Conservation (phyloP, 805 yeast genomes). For the Sungouiella blattae region DNA sequence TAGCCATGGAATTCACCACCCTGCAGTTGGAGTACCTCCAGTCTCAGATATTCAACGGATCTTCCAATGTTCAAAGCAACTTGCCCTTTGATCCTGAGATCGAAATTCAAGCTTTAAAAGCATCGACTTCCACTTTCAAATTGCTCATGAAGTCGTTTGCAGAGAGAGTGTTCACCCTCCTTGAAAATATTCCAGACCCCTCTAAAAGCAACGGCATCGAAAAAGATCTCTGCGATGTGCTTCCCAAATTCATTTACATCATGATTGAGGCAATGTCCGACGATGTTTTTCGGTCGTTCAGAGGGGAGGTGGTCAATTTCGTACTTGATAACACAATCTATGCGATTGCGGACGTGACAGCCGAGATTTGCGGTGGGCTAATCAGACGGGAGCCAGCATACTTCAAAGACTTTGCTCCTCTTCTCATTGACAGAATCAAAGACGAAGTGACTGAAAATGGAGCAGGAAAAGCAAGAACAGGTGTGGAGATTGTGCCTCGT, state of each 20-base stretch:
- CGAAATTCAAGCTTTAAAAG: conserved; percentile 57
- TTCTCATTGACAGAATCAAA: conserved; percentile 50
- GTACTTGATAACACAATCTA: conserved; percentile 57
- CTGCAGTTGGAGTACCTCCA: conserved; percentile 59
- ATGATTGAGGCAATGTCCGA: conserved; percentile 58
- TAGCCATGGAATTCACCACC: conserved; percentile 55
- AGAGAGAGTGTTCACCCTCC: conserved; percentile 55
- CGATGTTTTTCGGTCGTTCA: conserved; percentile 45
- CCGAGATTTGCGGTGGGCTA: conserved; percentile 69
- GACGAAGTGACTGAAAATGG: conserved; percentile 71
- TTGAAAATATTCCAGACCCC: conserved; percentile 68
- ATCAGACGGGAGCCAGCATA: conserved; percentile 58
- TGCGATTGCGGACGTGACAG: conserved; percentile 61
- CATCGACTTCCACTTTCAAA: conserved; percentile 70
- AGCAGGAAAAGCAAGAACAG: conserved; percentile 73
- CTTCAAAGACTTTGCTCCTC: conserved; percentile 41
- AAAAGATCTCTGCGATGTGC: conserved; percentile 34
- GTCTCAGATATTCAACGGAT: conserved; percentile 28
- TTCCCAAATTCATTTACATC: conserved; percentile 35
- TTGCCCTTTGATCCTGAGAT: conserved; percentile 42
- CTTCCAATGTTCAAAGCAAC: conserved; percentile 14
- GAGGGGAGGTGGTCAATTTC: conserved; percentile 51
- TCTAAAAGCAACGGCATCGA: conserved; percentile 51
- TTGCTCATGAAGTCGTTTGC: conserved; percentile 55
- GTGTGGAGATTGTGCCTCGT: conserved; percentile 65